Conservation (phyloP, 2,329 filamentous ascomycete species). For the Pleoardoris graminearum region DNA sequence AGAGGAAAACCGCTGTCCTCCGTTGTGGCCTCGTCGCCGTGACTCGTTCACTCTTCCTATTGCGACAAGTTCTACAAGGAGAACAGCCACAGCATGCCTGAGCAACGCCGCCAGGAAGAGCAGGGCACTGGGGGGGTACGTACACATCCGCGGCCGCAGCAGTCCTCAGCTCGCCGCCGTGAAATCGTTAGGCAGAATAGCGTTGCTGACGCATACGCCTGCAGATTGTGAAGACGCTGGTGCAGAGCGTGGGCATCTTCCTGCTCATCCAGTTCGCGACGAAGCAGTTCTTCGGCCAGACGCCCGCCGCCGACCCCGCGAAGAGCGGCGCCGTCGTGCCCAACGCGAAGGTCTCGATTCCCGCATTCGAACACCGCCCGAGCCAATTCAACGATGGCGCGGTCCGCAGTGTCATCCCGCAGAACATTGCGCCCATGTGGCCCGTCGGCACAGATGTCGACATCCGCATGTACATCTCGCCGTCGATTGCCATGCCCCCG, state of each 20-base stretch:
- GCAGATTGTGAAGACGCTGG: slow-evolving; percentile 44
- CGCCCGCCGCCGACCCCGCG: slow-evolving; percentile 23
- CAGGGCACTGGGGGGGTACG: slow-evolving; percentile 30
- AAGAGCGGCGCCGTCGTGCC: slow-evolving; percentile 24
- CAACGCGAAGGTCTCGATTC: slow-evolving; percentile 38
- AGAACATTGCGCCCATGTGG: slow-evolving; percentile 85
- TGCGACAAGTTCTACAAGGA: slow-evolving; percentile 14
- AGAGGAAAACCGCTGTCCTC: slow-evolving; percentile 2
- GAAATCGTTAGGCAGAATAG: no score
- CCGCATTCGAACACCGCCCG: slow-evolving; percentile 43
- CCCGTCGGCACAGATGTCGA: slow-evolving; percentile 76
- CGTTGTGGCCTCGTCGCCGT: not conserved
- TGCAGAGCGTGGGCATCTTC: slow-evolving; percentile 64
- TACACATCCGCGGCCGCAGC: slow-evolving; percentile 5
- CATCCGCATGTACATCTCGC: slow-evolving; percentile 81
- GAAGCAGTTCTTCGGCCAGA: slow-evolving; percentile 56
- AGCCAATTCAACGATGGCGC: slow-evolving; percentile 56
- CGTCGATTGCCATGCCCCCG: slow-evolving; percentile 69
- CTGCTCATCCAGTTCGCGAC: slow-evolving; percentile 61
- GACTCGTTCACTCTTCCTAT: slow-evolving; percentile 6
- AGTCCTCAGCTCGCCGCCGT: no score
- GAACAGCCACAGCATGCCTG: slow-evolving; percentile 34
- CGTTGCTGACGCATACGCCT: slow-evolving; percentile 20
- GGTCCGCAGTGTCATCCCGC: slow-evolving; percentile 66
- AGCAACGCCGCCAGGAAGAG: slow-evolving; percentile 31